These are phyloP conservation scores for Verticillium dahliae DNA, from an alignment of 2,329 filamentous ascomycete genomes.

Conservation along the genomic window DNA sequence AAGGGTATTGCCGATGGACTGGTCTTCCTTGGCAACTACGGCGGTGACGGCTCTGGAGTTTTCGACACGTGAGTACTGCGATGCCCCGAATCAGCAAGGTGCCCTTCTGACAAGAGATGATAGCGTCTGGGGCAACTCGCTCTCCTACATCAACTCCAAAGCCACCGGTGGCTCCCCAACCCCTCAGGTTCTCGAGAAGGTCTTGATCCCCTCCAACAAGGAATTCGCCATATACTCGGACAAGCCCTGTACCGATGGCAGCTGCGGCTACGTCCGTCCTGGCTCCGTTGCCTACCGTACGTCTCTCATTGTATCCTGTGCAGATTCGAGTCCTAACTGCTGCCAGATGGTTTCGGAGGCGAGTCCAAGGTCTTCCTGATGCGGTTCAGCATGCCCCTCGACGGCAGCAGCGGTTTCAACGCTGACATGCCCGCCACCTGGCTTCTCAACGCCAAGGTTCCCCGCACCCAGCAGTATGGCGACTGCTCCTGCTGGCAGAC, in stretches of 20 bases:
- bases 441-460: slow-evolving; percentile 68
- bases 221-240: slow-evolving; percentile 41
- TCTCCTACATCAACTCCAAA: slow-evolving; percentile 37
- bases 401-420: slow-evolving; percentile 44
- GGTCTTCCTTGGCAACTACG: slow-evolving; percentile 42
- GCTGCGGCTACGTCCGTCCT: slow-evolving; percentile 38
- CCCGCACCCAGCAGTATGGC: slow-evolving; percentile 63
- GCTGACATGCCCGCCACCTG: slow-evolving; percentile 69
- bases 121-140: slow-evolving; percentile 37
- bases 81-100: not conserved
- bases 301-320: slow-evolving; percentile 6
- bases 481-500: slow-evolving; percentile 66
- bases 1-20: slow-evolving; percentile 32
- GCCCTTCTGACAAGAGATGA: not conserved
- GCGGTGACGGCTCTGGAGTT: slow-evolving; percentile 33
- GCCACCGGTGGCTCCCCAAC: slow-evolving; percentile 29
- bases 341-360: slow-evolving; percentile 62
- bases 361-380: slow-evolving; percentile 65
- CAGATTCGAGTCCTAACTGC: slow-evolving; percentile 4
- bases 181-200: slow-evolving; percentile 31
- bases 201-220: slow-evolving; percentile 31
- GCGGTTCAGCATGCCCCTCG: slow-evolving; percentile 65
- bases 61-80: slow-evolving; percentile 33
- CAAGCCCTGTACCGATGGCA: slow-evolving; percentile 29
- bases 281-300: slow-evolving; percentile 37